These are phyloP conservation scores for Agaricales sp. DNA, from an alignment of 1,284 basidiomycete genomes.

Conservation along the genomic window DNA sequence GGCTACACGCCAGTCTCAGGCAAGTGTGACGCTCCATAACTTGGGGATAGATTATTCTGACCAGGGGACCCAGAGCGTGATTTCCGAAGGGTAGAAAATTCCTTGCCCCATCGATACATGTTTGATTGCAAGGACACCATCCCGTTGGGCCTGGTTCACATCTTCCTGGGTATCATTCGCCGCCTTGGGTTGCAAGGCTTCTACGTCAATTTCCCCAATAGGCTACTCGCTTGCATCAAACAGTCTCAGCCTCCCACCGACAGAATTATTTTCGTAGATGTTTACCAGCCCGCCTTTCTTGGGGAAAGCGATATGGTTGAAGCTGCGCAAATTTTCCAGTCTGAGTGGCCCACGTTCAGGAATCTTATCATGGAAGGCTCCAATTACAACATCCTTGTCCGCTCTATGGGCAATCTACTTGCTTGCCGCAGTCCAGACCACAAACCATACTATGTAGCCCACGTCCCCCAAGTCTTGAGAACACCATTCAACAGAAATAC, in stretches of 20 bases:
- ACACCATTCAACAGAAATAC: slow-evolving; percentile 18
- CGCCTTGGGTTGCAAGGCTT: slow-evolving; percentile 40
- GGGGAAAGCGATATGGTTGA: slow-evolving; percentile 21
- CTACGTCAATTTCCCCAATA: slow-evolving; percentile 44
- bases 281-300: slow-evolving; percentile 29
- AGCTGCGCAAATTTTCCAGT: slow-evolving; percentile 18
- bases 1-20: not conserved
- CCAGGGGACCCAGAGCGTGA: too few relatives aligned
- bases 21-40: too few relatives aligned
- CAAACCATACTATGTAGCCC: not conserved
- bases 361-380: slow-evolving; percentile 22
- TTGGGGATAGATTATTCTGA: too few relatives aligned
- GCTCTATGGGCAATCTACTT: slow-evolving; percentile 29
- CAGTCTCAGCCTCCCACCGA: not conserved
- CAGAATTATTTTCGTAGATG: slow-evolving; percentile 32
- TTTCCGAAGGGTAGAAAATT: not conserved
- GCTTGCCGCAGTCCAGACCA: slow-evolving; percentile 15
- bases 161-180: slow-evolving; percentile 44
- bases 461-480: slow-evolving; percentile 9
- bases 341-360: slow-evolving; percentile 13
- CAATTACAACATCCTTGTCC: slow-evolving; percentile 28
- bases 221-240: slow-evolving; percentile 39
- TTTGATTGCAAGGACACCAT: slow-evolving; percentile 33
- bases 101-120: not conserved
- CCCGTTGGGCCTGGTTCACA: slow-evolving; percentile 49